These are phyloP conservation scores for Neocallimastix lanati DNA, from an alignment of 192 early-diverging fungal genomes.

Conservation along the genomic window DNA sequence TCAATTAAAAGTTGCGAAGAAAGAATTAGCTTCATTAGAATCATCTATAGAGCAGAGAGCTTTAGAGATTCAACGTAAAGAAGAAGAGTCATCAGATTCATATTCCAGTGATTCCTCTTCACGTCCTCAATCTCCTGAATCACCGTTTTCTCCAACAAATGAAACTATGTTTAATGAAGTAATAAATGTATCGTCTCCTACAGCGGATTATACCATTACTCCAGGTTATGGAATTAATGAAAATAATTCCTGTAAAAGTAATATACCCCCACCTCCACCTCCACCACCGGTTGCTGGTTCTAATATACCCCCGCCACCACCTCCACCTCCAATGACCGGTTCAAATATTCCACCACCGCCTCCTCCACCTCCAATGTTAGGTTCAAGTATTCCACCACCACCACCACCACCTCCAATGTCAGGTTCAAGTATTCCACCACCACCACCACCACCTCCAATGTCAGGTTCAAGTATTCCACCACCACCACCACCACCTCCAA, in stretches of 20 bases:
- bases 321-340: neutral
- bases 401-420: neutral
- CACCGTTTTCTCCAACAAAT: neutral
- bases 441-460: constrained; percentile 16
- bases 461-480: neutral
- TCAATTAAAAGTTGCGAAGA: neutral
- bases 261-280: neutral
- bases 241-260: neutral
- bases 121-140: neutral
- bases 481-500: neutral
- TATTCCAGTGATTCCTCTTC: neutral
- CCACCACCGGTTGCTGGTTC: neutral
- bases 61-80: neutral
- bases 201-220: neutral
- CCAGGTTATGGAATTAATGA: neutral
- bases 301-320: neutral
- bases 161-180: neutral
- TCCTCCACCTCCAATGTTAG: neutral
- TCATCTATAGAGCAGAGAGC: neutral
- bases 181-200: neutral
- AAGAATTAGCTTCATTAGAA: neutral
- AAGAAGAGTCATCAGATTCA: neutral
- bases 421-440: constrained; percentile 7
- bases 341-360: neutral
- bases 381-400: neutral